Percentiles rank a stretch among this genome's conserved stretches.
Conservation (phyloP, 2,329 filamentous ascomycete species). For the Trichoderma polysporum region DNA sequence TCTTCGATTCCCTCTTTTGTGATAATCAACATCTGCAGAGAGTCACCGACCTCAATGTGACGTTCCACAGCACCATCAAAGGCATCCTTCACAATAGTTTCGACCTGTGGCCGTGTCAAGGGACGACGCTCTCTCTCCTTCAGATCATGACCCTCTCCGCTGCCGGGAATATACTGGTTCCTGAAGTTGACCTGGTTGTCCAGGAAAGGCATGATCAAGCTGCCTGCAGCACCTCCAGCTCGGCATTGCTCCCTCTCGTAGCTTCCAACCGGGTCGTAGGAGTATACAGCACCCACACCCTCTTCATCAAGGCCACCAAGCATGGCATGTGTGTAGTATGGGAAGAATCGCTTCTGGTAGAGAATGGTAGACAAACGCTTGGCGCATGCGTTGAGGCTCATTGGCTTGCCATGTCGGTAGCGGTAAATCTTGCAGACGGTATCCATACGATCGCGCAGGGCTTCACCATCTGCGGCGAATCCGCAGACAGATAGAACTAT, state of each 20-base stretch:
- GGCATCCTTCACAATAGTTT: slow-evolving; percentile 90
- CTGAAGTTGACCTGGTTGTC: slow-evolving; percentile 99
- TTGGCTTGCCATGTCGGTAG: slow-evolving; percentile 95
- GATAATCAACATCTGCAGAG: slow-evolving; percentile 91
- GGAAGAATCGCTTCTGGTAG: slow-evolving; percentile 98
- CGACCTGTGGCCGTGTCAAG: slow-evolving; percentile 70
- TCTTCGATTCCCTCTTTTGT: slow-evolving; percentile 88
- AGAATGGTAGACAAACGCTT: slow-evolving; percentile 93
- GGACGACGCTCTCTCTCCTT: slow-evolving; percentile 69
- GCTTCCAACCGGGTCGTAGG: slow-evolving; percentile 95
- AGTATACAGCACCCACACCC: slow-evolving; percentile 90
- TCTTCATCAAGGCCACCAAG: slow-evolving; percentile 92
- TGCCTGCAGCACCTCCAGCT: slow-evolving; percentile 86
- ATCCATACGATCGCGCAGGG: slow-evolving; percentile 90
- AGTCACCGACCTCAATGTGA: slow-evolving; percentile 98
- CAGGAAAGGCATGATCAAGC: slow-evolving; percentile 97
- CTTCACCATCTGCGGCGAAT: slow-evolving; percentile 91
- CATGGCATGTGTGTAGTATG: slow-evolving; percentile 96
- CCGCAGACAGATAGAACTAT: slow-evolving; percentile 93
- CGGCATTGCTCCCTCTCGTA: slow-evolving; percentile 97
- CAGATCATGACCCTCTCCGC: slow-evolving; percentile 78
- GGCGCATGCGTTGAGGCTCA: slow-evolving; percentile 90
- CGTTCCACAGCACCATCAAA: slow-evolving; percentile 98
- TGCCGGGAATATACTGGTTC: slow-evolving; percentile 92
- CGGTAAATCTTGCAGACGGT: slow-evolving; percentile 98